Conservation (phyloP, 352 stramenopile species). For the Ochromonadaceae sp. region DNA sequence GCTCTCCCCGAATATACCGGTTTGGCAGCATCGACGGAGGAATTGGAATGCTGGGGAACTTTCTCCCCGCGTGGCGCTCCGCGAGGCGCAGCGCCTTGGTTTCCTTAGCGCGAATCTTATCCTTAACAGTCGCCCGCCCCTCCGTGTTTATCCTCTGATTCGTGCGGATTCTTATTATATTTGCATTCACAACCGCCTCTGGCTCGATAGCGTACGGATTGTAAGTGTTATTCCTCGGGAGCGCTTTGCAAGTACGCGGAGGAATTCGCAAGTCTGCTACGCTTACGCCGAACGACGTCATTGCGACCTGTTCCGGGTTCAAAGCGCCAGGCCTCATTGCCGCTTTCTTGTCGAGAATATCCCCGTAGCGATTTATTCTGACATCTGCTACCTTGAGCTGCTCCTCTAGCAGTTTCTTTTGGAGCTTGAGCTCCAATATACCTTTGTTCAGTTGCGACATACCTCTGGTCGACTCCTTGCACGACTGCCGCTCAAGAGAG, state of each 20-base stretch:
- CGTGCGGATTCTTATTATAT: conserved; percentile 19
- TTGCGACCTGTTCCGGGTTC: not conserved
- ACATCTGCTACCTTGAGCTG: conserved; percentile 20
- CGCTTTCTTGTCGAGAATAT: conserved; percentile 26
- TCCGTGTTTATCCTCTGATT: conserved; percentile 12
- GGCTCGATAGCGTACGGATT: not conserved
- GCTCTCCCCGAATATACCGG: conserved; percentile 35
- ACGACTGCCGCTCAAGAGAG: too few relatives aligned
- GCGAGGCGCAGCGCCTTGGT: not conserved
- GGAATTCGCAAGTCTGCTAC: not conserved
- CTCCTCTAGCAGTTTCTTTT: conserved; percentile 27
- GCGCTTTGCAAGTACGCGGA: not conserved
- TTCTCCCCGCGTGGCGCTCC: not conserved
- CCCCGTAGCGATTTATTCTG: conserved; percentile 18
- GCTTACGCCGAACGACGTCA: not conserved
- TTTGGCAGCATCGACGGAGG: conserved; percentile 29
- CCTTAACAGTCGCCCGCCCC: conserved; percentile 8
- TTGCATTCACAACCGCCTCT: not conserved
- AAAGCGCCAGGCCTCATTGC: not conserved
- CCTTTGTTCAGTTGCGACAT: too few relatives aligned
- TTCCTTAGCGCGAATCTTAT: conserved; percentile 17
- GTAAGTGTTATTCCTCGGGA: not conserved
- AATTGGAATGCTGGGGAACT: conserved; percentile 13
- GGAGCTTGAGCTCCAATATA: conserved; percentile 27
- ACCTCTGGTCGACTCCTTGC: too few relatives aligned